These are phyloP conservation scores for Ogataea paraovalis DNA, from an alignment of 805 yeast species.

Conservation along the genomic window DNA sequence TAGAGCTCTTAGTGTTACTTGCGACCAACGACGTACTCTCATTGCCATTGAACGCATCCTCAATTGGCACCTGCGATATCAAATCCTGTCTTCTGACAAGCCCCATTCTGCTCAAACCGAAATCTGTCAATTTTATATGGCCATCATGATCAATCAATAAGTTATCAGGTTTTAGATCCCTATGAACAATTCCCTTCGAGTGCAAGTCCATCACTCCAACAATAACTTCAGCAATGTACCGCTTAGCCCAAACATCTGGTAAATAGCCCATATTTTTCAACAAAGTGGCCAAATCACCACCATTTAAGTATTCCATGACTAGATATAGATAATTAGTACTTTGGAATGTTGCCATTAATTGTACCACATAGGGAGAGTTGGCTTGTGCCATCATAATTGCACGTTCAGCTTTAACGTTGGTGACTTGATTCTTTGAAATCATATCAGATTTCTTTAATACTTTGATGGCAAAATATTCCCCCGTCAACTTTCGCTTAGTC, in stretches of 20 bases:
- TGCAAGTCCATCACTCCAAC: slow-evolving; percentile 91
- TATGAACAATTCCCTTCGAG: slow-evolving; percentile 82
- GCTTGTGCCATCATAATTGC: slow-evolving; percentile 98
- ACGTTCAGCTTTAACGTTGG: slow-evolving; percentile 90
- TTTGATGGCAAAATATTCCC: slow-evolving; percentile 94
- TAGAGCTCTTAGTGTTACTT: slow-evolving; percentile 3
- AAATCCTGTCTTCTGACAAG: slow-evolving; percentile 72
- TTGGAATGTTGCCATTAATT: slow-evolving; percentile 83
- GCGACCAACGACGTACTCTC: slow-evolving; percentile 13
- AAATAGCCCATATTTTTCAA: slow-evolving; percentile 76
- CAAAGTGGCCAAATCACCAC: slow-evolving; percentile 92
- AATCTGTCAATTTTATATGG: slow-evolving; percentile 89
- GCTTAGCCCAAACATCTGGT: slow-evolving; percentile 81
- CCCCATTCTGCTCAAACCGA: slow-evolving; percentile 90
- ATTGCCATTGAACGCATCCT: slow-evolving; percentile 17
- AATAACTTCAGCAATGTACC: slow-evolving; percentile 85
- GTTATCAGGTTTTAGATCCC: slow-evolving; percentile 95
- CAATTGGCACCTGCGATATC: slow-evolving; percentile 7
- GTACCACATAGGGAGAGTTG: slow-evolving; percentile 90
- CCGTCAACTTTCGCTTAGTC: slow-evolving; percentile 78
- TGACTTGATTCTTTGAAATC: slow-evolving; percentile 95
- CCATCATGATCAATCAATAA: slow-evolving; percentile 81
- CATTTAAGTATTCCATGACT: slow-evolving; percentile 95
- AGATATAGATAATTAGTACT: slow-evolving; percentile 79
- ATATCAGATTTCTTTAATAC: slow-evolving; percentile 88